Base-by-base conservation (phyloP, 495 filamentous ascomycete species). In the Penicillium bialowiezense region DNA sequence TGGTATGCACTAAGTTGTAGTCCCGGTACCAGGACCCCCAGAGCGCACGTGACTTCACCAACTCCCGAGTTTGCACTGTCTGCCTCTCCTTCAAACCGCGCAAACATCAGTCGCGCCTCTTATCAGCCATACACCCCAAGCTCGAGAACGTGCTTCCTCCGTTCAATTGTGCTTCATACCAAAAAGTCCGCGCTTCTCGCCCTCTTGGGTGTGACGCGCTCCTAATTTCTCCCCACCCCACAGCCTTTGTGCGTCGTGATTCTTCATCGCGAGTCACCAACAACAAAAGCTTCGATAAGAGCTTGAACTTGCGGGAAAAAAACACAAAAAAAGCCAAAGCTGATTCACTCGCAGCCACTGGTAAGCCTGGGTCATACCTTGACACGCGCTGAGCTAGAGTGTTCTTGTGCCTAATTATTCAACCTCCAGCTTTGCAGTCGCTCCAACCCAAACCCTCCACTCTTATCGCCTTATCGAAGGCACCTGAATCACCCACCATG, bases 61-160 rank as follows among this genome's bases (percentile, higher is more conserved):
- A 46, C 66, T 13, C 32, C 33, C 33, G 29, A 44, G 71, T 74
- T 76, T 76, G 72, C 72, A 76, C 50, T 73, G 72, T 76, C 70
- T 76, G 71, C 53, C 59, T 42, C 55, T 60, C 50, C 58, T 74
- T 73, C 72, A 76, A 76, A 76, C 72, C 55, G 59, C 65, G 48
- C 72, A 75, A 75, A 72, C 69, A 71, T 59, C 69, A 51, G 43
- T 45, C 43, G 54, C 51, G 29, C 45, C 35, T 48, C 45, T 48
- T 44, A 44, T 51, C 52, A 45, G 52, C 52, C 9, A 37, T 40
- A 15, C 13, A 36, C 29, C 17, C n/a, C 31, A 36, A 44, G 33
- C 33, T 44, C 15, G 13, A 2, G 29, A 20, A 17, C 20, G 20
- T 23, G 24, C 15, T 32, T 43, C 13, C 9, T 19, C 21, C n/a